A percentile compares a stretch with the other conserved stretches of the same genome.
Evolutionary conservation across 2,329 filamentous ascomycete species (phyloP).

Genomic region (Colletotrichum sp.): DNA sequence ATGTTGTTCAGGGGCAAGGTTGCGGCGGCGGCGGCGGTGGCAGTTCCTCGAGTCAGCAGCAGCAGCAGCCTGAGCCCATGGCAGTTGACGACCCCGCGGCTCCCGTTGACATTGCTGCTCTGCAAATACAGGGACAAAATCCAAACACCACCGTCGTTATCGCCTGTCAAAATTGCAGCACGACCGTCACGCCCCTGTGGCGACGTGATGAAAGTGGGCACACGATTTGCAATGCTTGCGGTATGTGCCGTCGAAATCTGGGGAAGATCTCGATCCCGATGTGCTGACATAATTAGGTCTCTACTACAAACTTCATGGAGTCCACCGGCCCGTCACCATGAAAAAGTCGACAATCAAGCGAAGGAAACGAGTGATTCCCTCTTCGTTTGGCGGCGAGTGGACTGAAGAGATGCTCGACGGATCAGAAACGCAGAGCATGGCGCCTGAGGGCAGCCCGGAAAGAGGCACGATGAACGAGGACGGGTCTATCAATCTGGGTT

Average conservation of each 20-base stretch:
- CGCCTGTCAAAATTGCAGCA: conserved; percentile 96
- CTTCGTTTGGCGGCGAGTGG: conserved; percentile 50
- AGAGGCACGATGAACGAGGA: conserved; percentile 66
- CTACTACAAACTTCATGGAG: conserved; percentile 95
- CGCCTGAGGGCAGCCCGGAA: conserved; percentile 44
- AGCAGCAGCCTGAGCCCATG: conserved; percentile 23
- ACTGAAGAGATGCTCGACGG: conserved; percentile 53
- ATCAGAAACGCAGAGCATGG: conserved; percentile 46
- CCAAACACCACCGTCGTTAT: conserved; percentile 72
- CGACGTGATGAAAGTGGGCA: conserved; percentile 91
- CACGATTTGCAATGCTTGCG: conserved; percentile 98
- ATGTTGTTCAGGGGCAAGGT: conserved; percentile 54
- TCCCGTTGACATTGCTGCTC: conserved; percentile 55
- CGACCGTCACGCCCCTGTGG: conserved; percentile 96
- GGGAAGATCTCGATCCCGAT: not conserved
- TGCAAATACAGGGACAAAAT: conserved; percentile 41
- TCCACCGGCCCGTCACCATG: conserved; percentile 95
- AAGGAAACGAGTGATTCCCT: conserved; percentile 91
- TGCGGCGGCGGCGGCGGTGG: conserved; percentile 22
- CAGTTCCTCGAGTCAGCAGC: conserved; percentile 16
- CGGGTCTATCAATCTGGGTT: conserved; percentile 67
- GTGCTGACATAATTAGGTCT: conserved; percentile 63
- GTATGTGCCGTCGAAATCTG: conserved; percentile 56
- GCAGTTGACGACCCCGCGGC: conserved; percentile 40
- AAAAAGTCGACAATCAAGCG: conserved; percentile 98